Evolutionary conservation across 176 grass and related monocot genomes (phyloP), one percentile per base, ranked within the genome.

Genomic region (Dactylis glomerata): DNA sequence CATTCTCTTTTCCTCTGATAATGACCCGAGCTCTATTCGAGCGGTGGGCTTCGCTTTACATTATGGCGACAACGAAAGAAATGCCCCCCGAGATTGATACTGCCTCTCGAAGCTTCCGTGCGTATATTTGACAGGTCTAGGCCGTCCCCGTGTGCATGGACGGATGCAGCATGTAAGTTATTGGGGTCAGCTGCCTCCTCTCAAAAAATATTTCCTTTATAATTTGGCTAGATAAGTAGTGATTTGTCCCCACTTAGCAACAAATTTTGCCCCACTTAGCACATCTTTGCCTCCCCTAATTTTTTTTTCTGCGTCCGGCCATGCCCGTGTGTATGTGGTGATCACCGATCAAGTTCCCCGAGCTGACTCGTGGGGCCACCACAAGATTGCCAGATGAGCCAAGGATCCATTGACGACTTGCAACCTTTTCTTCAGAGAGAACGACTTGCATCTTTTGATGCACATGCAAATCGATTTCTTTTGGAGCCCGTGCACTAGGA

Each of bases 301-400:
- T n/a, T n/a, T n/a, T n/a, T n/a, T n/a, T n/a, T n/a, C n/a, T n/a
- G n/a, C n/a, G n/a, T n/a, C n/a, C n/a, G n/a, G n/a, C n/a, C n/a
- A n/a, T n/a, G n/a, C n/a, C n/a, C n/a, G n/a, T n/a, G n/a, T 82
- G 3, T 20, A 22, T 68, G 63, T 78, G 75, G 64, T 59, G 41
- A 27, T n/a, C n/a, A n/a, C n/a, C n/a, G n/a, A n/a, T 27, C 49
- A 45, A 49, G 73, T 24, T 20, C 7, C n/a, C 15, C 33, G 41
- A 42, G 41, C 14, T 13, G 23, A 15, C 52, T 52, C 20, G 37
- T n/a, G 32, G 51, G 77, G 56, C 74, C 63, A 57, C 27, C 7
- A 26, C 55, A 78, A 58, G 51, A 77, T 77, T 47, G 73, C 55
- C 83, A 68, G 16, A 32, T 68, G 45, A 54, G 72, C 28, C 31